These are phyloP conservation scores for Aureobasidium pullulans DNA, from an alignment of 2,329 filamentous ascomycete genomes.

Conservation along the genomic window DNA sequence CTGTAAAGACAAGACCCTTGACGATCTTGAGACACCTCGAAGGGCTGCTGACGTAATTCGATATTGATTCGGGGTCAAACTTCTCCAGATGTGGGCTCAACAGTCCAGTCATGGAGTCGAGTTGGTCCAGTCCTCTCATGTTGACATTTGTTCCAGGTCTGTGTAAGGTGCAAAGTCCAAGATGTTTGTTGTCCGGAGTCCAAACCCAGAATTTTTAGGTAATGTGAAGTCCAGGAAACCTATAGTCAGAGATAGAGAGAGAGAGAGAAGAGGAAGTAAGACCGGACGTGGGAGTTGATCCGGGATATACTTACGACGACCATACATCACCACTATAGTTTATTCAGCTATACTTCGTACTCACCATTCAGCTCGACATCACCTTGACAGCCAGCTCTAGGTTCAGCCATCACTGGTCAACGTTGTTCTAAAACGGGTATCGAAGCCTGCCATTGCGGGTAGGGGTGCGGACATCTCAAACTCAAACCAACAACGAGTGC, in stretches of 20 bases:
- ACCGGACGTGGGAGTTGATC: neutral
- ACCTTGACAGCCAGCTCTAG: neutral
- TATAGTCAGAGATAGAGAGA: too few relatives aligned
- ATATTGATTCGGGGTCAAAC: neutral
- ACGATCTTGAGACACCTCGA: neutral
- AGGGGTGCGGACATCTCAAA: neutral
- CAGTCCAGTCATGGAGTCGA: constrained; percentile 1
- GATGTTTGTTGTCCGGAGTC: too few relatives aligned
- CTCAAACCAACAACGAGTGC: neutral
- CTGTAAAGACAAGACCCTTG: neutral
- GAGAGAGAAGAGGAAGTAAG: neutral
- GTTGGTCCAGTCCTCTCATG: constrained; percentile 1
- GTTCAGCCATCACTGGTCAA: neutral
- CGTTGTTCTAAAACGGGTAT: neutral
- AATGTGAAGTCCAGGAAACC: too few relatives aligned
- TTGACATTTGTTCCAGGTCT: neutral
- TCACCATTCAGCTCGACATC: neutral
- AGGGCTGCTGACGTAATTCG: constrained; percentile 3
- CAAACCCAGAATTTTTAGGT: too few relatives aligned
- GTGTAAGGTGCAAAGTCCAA: too few relatives aligned
- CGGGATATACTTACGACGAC: neutral
- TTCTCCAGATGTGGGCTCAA: constrained; percentile 1
- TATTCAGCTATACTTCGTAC: neutral
- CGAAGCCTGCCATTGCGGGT: neutral
- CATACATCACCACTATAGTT: too few relatives aligned